phyloP scores from a whole-genome alignment of 805 yeast species.

The Candida coquimbonensis region DNA sequence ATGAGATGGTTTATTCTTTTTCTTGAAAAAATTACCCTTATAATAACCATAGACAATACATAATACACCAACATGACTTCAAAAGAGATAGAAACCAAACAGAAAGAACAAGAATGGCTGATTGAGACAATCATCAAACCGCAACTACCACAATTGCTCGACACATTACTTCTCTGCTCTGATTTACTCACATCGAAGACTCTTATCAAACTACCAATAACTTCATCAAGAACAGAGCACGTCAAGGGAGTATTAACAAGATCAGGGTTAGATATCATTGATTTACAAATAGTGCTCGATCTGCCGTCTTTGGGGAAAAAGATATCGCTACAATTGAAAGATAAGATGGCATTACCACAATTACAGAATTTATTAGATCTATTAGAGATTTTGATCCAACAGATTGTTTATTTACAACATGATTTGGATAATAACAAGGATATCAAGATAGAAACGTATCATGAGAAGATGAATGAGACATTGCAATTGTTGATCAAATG shows the following conservation, averaged over 20 bases:
- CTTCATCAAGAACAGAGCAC: constrained; percentile 46
- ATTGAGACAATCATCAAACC: constrained; percentile 40
- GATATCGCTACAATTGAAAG: constrained; percentile 31
- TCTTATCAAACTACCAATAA: constrained; percentile 49
- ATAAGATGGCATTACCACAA: constrained; percentile 35
- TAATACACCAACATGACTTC: constrained; percentile 1
- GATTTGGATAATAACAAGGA: constrained; percentile 7
- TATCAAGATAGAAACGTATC: constrained; percentile 6
- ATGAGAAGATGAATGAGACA: constrained; percentile 15
- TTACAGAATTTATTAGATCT: constrained; percentile 29
- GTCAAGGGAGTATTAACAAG: constrained; percentile 57
- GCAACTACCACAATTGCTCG: constrained; percentile 39
- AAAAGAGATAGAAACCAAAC: constrained; percentile 3
- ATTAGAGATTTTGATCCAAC: constrained; percentile 20
- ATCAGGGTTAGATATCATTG: constrained; percentile 44
- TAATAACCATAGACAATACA: neutral
- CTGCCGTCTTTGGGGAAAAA: constrained; percentile 35
- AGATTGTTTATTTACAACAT: constrained; percentile 31
- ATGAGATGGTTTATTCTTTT: neutral
- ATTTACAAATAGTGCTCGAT: constrained; percentile 35
- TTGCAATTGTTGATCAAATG: constrained; percentile 24
- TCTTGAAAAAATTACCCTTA: neutral
- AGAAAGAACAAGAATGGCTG: constrained; percentile 38
- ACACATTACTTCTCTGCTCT: constrained; percentile 35
- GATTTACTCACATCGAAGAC: constrained; percentile 31